phyloP scores from a whole-genome alignment of 2,329 filamentous ascomycete genomes.

The Phialophora verrucosa region DNA sequence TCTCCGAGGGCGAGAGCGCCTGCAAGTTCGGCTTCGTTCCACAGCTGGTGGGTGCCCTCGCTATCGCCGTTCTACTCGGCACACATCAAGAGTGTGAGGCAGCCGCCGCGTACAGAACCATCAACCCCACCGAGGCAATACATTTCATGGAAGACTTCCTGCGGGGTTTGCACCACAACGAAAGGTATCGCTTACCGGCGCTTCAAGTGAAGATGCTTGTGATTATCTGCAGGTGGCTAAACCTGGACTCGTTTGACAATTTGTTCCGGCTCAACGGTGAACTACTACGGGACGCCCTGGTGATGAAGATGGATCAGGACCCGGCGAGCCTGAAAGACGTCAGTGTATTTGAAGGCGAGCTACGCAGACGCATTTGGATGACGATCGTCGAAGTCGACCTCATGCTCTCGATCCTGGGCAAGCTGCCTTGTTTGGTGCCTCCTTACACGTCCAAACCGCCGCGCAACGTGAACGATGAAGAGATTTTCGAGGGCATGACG shows the following conservation, averaged over 20 bases:
- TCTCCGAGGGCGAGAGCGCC: slow-evolving; percentile 29
- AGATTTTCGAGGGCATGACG: slow-evolving; percentile 30
- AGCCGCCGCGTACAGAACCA: slow-evolving; percentile 22
- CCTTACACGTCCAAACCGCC: slow-evolving; percentile 31
- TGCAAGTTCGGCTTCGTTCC: slow-evolving; percentile 33
- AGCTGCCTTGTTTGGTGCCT: slow-evolving; percentile 37
- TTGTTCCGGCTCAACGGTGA: slow-evolving; percentile 34
- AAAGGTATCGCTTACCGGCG: slow-evolving; percentile 30
- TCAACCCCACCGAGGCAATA: slow-evolving; percentile 24
- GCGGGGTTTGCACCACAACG: slow-evolving; percentile 9
- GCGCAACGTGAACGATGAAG: slow-evolving; percentile 37
- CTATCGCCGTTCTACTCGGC: slow-evolving; percentile 29
- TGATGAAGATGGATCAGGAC: slow-evolving; percentile 36
- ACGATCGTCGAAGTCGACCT: slow-evolving; percentile 43
- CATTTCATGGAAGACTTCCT: slow-evolving; percentile 33
- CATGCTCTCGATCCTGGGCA: slow-evolving; percentile 39
- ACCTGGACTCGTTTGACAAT: slow-evolving; percentile 27
- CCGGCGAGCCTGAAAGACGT: slow-evolving; percentile 19
- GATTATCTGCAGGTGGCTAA: slow-evolving; percentile 34
- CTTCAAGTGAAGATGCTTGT: slow-evolving; percentile 35
- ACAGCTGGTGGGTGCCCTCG: slow-evolving; percentile 35
- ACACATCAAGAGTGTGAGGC: slow-evolving; percentile 35
- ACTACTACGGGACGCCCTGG: slow-evolving; percentile 34
- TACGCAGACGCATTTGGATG: slow-evolving; percentile 43
- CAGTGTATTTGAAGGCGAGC: slow-evolving; percentile 39